Evolutionary conservation across 2,329 filamentous ascomycete species (phyloP), one percentile per base, ranked within the genome.

Genomic region (Ustulina deusta): DNA sequence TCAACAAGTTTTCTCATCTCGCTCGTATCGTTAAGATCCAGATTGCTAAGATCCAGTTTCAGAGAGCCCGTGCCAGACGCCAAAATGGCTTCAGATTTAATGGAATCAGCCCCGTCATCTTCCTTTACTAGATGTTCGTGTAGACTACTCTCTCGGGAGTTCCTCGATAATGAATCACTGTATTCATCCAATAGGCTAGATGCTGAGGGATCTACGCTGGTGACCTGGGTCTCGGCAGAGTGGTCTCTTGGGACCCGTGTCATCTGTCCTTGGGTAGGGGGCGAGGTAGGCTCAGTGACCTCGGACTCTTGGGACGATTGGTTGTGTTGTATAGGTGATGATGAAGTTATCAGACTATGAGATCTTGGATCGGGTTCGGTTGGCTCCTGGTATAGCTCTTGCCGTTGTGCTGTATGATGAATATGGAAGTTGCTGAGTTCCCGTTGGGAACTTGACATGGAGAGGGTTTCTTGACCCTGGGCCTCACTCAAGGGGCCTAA

Each of bases 1-100:
- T 76, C 72, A 11, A 79, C 52, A 2, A 78, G 15, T 25, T 69
- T 69, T 22, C 55, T 64, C 15, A 77, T 10, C 2, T 40, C 61
- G 3, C 48, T 66, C 38, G 54, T 59, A 54, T 67, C 17, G 17
- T 42, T 36, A 7, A 38, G 6, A 34, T 74, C 66, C 5, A 58
- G n/a, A 9, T 25, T 54, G 3, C 40, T 59, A 7, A 74, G 29
- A 52, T 75, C 63, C 9, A 70, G 17, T 4, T 63, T 44, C 0
- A 62, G 38, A 27, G 63, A 40, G 5, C 22, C 38, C 1, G 29
- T 27, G 36, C 56, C 25, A 32, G 15, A 38, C 6, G 34, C 25
- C 40, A 61, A 51, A 42, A 48, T 27, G 6, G n/a, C 36, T 20
- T 66, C 48, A 1, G 55, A 59, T 22, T 69, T 62, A 40, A 57